Evolutionary conservation across 129 eudicot species (phyloP).

Genomic region (Smallanthus sonchifolius): DNA sequence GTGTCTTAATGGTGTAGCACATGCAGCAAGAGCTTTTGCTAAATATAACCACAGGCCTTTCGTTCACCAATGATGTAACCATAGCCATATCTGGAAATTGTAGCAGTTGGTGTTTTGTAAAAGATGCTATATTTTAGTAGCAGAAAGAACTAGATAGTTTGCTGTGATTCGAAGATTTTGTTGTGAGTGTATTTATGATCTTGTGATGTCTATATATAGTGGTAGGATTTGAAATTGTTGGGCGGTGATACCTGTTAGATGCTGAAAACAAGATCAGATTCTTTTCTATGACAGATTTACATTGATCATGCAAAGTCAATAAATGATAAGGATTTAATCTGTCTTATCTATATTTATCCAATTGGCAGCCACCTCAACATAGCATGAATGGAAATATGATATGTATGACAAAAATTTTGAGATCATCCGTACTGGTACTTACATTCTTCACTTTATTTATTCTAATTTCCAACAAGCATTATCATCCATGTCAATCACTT

Average conservation of each 20-base stretch:
- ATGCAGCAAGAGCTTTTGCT: constrained; percentile 66
- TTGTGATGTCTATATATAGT: constrained; percentile 24
- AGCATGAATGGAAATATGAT: constrained; percentile 4
- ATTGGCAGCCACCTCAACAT: constrained; percentile 14
- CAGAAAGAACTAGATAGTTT: neutral
- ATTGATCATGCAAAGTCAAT: constrained; percentile 2
- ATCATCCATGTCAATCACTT: constrained; percentile 12
- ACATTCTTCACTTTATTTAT: constrained; percentile 17
- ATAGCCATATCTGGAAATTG: constrained; percentile 31
- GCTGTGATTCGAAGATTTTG: neutral
- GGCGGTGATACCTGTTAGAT: constrained; percentile 12
- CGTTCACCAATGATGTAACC: constrained; percentile 41
- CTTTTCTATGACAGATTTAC: constrained; percentile 2
- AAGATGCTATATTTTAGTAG: neutral
- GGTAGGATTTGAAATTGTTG: constrained; percentile 12
- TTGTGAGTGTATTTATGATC: constrained; percentile 2
- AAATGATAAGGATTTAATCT: constrained; percentile 12
- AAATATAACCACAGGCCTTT: constrained; percentile 63
- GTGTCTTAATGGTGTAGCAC: constrained; percentile 55
- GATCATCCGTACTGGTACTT: constrained; percentile 3
- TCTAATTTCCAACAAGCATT: neutral
- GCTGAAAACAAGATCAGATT: constrained; percentile 25
- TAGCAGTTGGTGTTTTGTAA: neutral
- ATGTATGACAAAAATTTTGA: neutral
- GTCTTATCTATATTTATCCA: constrained; percentile 18